These are phyloP conservation scores for Torrubiellomyces zombiae DNA, from an alignment of 2,329 filamentous ascomycete genomes.

Conservation along the genomic window DNA sequence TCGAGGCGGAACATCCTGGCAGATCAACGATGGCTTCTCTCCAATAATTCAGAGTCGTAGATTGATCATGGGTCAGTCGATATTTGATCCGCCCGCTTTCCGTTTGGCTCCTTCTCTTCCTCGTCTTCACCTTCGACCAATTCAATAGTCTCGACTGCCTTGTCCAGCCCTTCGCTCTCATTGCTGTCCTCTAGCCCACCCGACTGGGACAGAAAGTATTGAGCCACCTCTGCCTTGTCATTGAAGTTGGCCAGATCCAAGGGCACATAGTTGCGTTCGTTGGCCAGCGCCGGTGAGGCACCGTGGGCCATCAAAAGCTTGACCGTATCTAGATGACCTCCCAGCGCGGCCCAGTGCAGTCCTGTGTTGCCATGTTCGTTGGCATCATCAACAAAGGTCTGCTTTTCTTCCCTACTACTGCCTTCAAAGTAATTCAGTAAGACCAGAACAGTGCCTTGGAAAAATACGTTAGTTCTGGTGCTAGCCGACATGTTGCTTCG, in stretches of 20 bases:
- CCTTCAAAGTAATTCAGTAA: conserved; percentile 25
- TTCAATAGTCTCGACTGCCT: conserved; percentile 20
- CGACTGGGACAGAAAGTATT: conserved; percentile 38
- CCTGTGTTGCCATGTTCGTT: conserved; percentile 82
- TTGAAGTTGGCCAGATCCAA: conserved; percentile 58
- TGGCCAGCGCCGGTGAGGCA: conserved; percentile 62
- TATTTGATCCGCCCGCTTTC: no score
- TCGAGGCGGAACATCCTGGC: no score
- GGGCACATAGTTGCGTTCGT: conserved; percentile 69
- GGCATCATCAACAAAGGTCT: conserved; percentile 44
- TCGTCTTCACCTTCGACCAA: conserved; percentile 17
- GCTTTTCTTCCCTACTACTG: conserved; percentile 23
- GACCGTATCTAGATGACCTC: conserved; percentile 69
- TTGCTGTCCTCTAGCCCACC: conserved; percentile 31
- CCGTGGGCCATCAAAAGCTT: conserved; percentile 61
- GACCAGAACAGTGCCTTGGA: conserved; percentile 25
- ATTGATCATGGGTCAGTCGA: no score
- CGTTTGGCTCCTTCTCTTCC: conserved; percentile 8
- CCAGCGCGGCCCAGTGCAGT: conserved; percentile 85
- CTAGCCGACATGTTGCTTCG: no score
- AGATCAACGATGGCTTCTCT: no score
- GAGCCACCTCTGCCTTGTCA: conserved; percentile 47
- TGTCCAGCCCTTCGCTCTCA: conserved; percentile 24
- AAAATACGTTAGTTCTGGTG: background rate
- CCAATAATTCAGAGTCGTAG: no score